Evolutionary conservation across 108 stramenopile genomes (phyloP).

Genomic region (Nitzschia sp.): DNA sequence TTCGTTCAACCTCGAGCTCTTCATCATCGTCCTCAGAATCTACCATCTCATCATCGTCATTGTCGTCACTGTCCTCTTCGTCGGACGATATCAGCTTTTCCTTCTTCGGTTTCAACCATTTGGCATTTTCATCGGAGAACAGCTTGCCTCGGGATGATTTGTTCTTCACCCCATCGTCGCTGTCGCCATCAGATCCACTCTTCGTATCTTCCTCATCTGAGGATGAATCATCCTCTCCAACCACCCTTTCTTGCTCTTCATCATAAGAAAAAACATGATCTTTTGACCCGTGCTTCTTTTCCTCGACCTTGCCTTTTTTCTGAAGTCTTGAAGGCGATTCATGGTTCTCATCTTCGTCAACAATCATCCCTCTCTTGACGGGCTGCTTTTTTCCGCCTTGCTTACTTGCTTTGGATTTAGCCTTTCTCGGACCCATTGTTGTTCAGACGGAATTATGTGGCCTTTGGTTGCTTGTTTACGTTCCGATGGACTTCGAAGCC

Average conservation of each 20-base stretch:
- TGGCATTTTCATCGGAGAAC: slow-evolving; percentile 78
- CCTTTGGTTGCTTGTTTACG: neutral
- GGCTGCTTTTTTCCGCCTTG: neutral
- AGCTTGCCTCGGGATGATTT: slow-evolving; percentile 15
- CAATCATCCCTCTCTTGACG: too few species aligned
- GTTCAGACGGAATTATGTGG: neutral
- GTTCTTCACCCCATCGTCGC: slow-evolving; percentile 20
- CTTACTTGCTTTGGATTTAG: neutral
- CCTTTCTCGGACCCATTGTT: neutral
- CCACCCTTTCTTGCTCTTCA: neutral
- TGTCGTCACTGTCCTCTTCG: slow-evolving; percentile 66
- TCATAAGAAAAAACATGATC: neutral
- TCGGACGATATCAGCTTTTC: slow-evolving; percentile 60
- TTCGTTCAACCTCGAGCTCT: slow-evolving; percentile 72
- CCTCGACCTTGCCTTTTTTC: neutral
- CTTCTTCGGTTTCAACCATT: slow-evolving; percentile 81
- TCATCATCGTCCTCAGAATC: slow-evolving; percentile 62
- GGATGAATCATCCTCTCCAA: neutral
- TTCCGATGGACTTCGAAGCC: neutral
- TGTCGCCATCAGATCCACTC: neutral
- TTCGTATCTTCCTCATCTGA: slow-evolving; percentile 26
- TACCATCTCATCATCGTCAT: slow-evolving; percentile 48
- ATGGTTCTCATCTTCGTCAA: too few species aligned
- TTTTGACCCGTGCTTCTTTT: neutral
- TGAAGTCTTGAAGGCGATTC: too few species aligned